These are phyloP conservation scores for Monosporascus sp. DNA, from an alignment of 2,329 filamentous ascomycete species.

Conservation along the genomic window DNA sequence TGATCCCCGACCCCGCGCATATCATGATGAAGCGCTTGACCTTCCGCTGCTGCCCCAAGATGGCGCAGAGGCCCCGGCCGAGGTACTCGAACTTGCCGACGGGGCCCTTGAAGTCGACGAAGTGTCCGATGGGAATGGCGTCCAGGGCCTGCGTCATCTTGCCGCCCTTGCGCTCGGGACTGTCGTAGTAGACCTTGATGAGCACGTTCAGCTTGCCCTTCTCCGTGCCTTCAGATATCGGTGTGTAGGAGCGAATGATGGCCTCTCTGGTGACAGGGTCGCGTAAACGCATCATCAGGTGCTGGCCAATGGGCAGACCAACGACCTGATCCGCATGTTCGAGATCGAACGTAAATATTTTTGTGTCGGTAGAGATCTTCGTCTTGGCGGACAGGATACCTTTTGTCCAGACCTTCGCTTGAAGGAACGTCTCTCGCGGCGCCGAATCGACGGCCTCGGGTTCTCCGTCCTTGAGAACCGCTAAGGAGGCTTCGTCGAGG, in stretches of 20 bases:
- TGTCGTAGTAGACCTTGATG: conserved; percentile 74
- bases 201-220: conserved; percentile 67
- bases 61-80: conserved; percentile 55
- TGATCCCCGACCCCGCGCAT: conserved; percentile 83
- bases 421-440: conserved; percentile 60
- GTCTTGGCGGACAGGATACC: conserved; percentile 63
- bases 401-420: conserved; percentile 67
- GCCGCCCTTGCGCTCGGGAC: conserved; percentile 54
- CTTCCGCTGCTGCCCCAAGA: conserved; percentile 50
- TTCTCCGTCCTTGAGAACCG: conserved; percentile 42
- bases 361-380: conserved; percentile 69
- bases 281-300: conserved; percentile 75
- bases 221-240: conserved; percentile 59
- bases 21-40: conserved; percentile 77
- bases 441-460: conserved; percentile 28
- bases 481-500: conserved; percentile 55
- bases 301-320: conserved; percentile 78
- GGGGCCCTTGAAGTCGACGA: conserved; percentile 81
- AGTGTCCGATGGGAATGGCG: conserved; percentile 62
- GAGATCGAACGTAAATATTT: conserved; percentile 75
- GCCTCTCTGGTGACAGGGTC: conserved; percentile 65
- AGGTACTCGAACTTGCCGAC: conserved; percentile 81
- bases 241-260: conserved; percentile 84
- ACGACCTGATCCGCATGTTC: conserved; percentile 64
- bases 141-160: conserved; percentile 81